Base-by-base conservation (phyloP, 2,329 filamentous ascomycete genomes). In the Mycosphaerella sp. region DNA sequence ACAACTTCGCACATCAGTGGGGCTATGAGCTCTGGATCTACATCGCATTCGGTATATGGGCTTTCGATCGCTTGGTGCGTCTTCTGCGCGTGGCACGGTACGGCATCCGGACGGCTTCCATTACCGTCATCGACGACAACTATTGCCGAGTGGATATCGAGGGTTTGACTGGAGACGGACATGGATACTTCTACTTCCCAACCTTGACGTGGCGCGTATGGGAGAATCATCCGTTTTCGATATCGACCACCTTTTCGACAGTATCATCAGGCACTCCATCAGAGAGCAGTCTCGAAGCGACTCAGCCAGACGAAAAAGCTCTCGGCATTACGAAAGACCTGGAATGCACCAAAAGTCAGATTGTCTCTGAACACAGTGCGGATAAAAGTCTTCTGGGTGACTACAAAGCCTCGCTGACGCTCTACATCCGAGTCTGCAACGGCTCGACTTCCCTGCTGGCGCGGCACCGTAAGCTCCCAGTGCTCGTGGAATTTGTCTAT, bases 181-280 rank as follows among this genome's bases (percentile, higher is more conserved):
- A 77, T 48, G 73, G 67, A 0, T 80, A 78, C 53, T 64, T 73
- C 0, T 79, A 78, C 61, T 79, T 81, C 59, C 78, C 78, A 0
- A 74, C 72, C 0, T 60, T 79, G 1, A 71, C 59, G 5, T 63
- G 61, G 57, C 57, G 61, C 1, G 46, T 63, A 2, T 81, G 78
- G 78, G 78, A 80, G 61, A 80, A 77, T 44, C 79, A 81, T 60
- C 78, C 78, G 0, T 81, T 81, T 60, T 78, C 76, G 0, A 61
- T 78, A 26, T 54, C 70, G 40, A 51, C 44, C 46, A 9, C 23
- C 55, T 31, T 14, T 41, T 17, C 21, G 40, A 11, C 14, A 9
- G 7, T 21, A 47, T 5, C 29, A 14, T 17, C 23, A 21, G 31
- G 12, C 40, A 31, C 26, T 11, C 17, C 31, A 39, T 3, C 7